Conservation (phyloP, 805 yeast genomes). For the Nakazawaea laoshanensis region DNA sequence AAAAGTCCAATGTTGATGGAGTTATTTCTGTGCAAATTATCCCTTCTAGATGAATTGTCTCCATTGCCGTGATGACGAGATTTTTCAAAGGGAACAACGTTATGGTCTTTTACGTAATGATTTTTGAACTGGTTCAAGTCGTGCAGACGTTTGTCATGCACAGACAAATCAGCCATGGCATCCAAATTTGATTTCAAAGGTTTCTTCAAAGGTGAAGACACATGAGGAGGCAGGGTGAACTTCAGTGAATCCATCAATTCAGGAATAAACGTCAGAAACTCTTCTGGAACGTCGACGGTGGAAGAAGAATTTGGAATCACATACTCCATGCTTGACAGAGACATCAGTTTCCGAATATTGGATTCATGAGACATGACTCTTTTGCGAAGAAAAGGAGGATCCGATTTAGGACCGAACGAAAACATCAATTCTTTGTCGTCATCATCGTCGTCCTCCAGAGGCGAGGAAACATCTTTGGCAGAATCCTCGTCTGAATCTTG, state of each 20-base stretch:
- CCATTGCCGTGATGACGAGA: slow-evolving; percentile 29
- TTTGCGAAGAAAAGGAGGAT: slow-evolving; percentile 26
- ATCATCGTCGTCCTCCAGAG: slow-evolving; percentile 25
- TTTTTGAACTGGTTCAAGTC: slow-evolving; percentile 25
- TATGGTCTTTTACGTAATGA: slow-evolving; percentile 37
- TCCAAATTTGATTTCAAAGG: slow-evolving; percentile 1
- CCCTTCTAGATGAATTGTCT: slow-evolving; percentile 11
- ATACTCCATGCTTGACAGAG: slow-evolving; percentile 8
- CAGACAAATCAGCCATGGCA: no score
- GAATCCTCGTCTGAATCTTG: slow-evolving; percentile 11
- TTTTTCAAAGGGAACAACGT: slow-evolving; percentile 28
- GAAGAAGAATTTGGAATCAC: slow-evolving; percentile 22
- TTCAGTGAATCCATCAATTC: slow-evolving; percentile 1
- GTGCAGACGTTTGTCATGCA: background rate
- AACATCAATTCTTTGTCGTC: slow-evolving; percentile 35
- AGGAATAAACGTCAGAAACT: slow-evolving; percentile 24
- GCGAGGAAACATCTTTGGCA: slow-evolving; percentile 9
- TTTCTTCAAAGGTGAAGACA: slow-evolving; percentile 6
- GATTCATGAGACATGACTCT: slow-evolving; percentile 34
- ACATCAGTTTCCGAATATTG: slow-evolving; percentile 22
- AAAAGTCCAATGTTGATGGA: slow-evolving; percentile 9
- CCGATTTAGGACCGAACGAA: slow-evolving; percentile 33
- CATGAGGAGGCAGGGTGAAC: background rate
- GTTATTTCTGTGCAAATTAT: slow-evolving; percentile 3
- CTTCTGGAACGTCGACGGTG: slow-evolving; percentile 33